These are phyloP conservation scores for Peniophora sp. DNA, from an alignment of 1,284 basidiomycete species.

Conservation along the genomic window DNA sequence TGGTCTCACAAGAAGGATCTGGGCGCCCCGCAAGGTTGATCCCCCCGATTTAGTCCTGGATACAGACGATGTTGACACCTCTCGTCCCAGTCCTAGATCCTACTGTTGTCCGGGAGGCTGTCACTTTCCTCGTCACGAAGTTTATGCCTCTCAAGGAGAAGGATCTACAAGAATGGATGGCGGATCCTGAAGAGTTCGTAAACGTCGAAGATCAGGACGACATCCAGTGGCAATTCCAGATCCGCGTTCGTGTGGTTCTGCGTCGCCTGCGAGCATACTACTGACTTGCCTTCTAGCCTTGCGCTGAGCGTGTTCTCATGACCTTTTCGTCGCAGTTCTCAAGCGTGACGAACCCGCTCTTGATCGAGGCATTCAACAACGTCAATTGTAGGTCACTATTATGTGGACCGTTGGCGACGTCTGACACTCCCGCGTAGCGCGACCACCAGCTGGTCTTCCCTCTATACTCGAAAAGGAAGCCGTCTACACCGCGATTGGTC, in stretches of 20 bases:
- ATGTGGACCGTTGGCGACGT: too few species aligned
- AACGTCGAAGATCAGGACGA: slow-evolving; percentile 79
- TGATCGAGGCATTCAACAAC: slow-evolving; percentile 49
- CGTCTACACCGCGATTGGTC: slow-evolving; percentile 81
- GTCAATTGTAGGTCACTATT: slow-evolving; percentile 37
- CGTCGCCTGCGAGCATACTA: too few species aligned
- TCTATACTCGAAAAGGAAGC: slow-evolving; percentile 78
- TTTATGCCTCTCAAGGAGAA: slow-evolving; percentile 75
- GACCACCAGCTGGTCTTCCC: slow-evolving; percentile 47
- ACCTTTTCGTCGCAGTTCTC: slow-evolving; percentile 71
- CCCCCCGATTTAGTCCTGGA: neutral
- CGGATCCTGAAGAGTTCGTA: slow-evolving; percentile 88
- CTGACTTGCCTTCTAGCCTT: slow-evolving; percentile 46
- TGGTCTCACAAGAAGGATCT: slow-evolving; percentile 64
- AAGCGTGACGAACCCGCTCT: slow-evolving; percentile 65
- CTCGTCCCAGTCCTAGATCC: slow-evolving; percentile 47
- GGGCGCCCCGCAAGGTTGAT: slow-evolving; percentile 53
- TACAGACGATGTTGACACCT: slow-evolving; percentile 4
- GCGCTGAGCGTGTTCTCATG: slow-evolving; percentile 81
- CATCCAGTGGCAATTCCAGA: slow-evolving; percentile 83
- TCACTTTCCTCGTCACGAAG: slow-evolving; percentile 69
- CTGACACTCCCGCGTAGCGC: slow-evolving; percentile 28
- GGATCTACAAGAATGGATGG: slow-evolving; percentile 75
- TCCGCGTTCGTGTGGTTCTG: slow-evolving; percentile 70
- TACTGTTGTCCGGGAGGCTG: slow-evolving; percentile 73